Evolutionary conservation across 495 filamentous ascomycete genomes (phyloP).

Genomic region (Daldinia childiae): DNA sequence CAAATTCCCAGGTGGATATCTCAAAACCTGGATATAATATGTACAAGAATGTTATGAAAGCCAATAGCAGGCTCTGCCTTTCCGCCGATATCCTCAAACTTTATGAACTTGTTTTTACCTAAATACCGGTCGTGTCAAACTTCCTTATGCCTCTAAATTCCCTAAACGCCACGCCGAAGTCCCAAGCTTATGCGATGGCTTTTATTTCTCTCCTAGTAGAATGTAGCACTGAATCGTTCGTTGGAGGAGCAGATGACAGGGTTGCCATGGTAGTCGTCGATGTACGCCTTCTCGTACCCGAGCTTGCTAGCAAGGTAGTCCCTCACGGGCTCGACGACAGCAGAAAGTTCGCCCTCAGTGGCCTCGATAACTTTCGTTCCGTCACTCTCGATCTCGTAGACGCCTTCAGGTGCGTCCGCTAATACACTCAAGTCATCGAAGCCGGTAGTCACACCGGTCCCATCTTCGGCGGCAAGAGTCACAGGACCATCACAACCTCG

Average conservation of each 20-base stretch:
- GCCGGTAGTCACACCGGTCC: not conserved
- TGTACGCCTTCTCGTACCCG: slow-evolving; percentile 33
- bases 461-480: slow-evolving; percentile 25
- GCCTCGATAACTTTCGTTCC: not conserved
- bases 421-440: not conserved
- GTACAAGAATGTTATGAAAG: not conserved
- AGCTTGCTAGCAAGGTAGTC: slow-evolving; percentile 31
- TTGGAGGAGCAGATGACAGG: slow-evolving; percentile 43
- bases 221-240: slow-evolving; percentile 35
- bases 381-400: not conserved
- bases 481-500: slow-evolving; percentile 43
- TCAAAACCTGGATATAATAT: not conserved
- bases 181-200: not conserved
- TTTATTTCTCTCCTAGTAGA: slow-evolving; percentile 15
- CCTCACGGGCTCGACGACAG: slow-evolving; percentile 11
- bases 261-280: slow-evolving; percentile 44
- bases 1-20: not conserved
- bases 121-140: not conserved
- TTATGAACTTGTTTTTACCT: not conserved
- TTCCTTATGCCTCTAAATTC: not conserved
- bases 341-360: slow-evolving; percentile 28
- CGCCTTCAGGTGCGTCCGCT: not conserved
- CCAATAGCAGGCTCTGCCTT: not conserved
- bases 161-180: not conserved
- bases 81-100: not conserved